Conservation (phyloP, 2,329 filamentous ascomycete species). For the Pezicula neosporulosa region DNA sequence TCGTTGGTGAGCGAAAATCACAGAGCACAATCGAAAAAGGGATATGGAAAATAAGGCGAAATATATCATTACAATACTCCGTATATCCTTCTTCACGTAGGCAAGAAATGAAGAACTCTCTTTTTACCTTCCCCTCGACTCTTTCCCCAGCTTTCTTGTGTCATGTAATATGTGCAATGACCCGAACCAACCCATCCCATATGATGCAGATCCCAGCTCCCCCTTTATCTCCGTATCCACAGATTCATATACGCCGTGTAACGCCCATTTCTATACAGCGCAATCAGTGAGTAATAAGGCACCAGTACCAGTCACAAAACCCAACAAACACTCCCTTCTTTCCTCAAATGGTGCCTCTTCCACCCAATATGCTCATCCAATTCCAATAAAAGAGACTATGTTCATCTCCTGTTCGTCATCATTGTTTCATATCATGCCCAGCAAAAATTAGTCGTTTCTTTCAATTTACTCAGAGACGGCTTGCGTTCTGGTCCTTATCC, state of each 20-base stretch:
- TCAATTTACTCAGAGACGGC: background rate
- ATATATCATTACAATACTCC: background rate
- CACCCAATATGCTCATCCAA: background rate
- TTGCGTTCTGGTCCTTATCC: conserved; percentile 23
- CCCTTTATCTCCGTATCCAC: background rate
- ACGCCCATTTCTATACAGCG: background rate
- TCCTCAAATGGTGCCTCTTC: background rate
- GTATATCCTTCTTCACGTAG: background rate
- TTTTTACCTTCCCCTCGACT: background rate
- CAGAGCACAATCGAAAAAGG: too few relatives aligned
- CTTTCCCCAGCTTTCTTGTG: background rate
- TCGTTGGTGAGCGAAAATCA: too few relatives aligned
- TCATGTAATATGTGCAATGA: background rate
- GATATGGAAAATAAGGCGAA: too few relatives aligned
- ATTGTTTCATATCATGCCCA: background rate
- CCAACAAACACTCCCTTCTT: background rate
- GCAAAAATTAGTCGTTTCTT: background rate
- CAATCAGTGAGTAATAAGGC: background rate
- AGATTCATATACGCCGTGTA: background rate
- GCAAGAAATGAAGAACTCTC: background rate
- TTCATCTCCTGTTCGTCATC: background rate
- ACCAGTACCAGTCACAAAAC: background rate
- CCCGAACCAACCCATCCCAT: background rate
- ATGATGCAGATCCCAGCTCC: background rate
- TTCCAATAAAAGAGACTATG: background rate